phyloP scores from a whole-genome alignment of 2,329 filamentous ascomycete genomes.

The Torrubiella hemipterigena region DNA sequence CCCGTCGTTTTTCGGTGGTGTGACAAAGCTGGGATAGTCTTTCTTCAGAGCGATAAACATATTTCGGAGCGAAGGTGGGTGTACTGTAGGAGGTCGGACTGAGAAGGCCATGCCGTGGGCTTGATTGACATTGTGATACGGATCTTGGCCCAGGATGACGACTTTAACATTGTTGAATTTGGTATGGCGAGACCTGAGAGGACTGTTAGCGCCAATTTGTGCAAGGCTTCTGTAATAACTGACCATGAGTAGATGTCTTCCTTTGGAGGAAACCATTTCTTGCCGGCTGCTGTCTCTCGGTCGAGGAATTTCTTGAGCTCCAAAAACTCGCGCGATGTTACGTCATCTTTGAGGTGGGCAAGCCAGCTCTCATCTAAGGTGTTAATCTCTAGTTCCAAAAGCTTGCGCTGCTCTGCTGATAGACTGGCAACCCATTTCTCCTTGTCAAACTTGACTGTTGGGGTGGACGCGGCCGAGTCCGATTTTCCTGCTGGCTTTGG shows the following conservation, averaged over 20 bases:
- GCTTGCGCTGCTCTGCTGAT: constrained; percentile 66
- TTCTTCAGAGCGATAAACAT: constrained; percentile 83
- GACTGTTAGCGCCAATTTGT: no score
- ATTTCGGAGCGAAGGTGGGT: constrained; percentile 83
- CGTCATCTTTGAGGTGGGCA: constrained; percentile 74
- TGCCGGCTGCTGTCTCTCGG: constrained; percentile 58
- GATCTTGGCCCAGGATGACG: constrained; percentile 91
- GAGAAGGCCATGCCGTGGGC: constrained; percentile 95
- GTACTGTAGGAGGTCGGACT: constrained; percentile 75
- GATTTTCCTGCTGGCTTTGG: constrained; percentile 38
- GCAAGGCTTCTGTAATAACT: constrained; percentile 11
- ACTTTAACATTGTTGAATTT: constrained; percentile 81
- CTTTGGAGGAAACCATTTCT: constrained; percentile 76
- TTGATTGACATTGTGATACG: constrained; percentile 92
- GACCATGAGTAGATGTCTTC: constrained; percentile 94
- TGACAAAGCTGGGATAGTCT: constrained; percentile 71
- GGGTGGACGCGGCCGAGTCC: constrained; percentile 15
- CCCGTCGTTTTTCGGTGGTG: constrained; percentile 67
- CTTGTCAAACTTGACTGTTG: constrained; percentile 64
- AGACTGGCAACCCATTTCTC: constrained; percentile 75
- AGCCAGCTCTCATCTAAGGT: constrained; percentile 90
- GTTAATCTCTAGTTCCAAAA: constrained; percentile 82
- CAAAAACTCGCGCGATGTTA: constrained; percentile 69
- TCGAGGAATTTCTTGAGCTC: constrained; percentile 80
- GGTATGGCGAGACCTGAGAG: constrained; percentile 89